A percentile compares a stretch with the other conserved stretches of the same genome.
phyloP scores from a whole-genome alignment of 768 basidiomycete species.

The Auricularia sp. region DNA sequence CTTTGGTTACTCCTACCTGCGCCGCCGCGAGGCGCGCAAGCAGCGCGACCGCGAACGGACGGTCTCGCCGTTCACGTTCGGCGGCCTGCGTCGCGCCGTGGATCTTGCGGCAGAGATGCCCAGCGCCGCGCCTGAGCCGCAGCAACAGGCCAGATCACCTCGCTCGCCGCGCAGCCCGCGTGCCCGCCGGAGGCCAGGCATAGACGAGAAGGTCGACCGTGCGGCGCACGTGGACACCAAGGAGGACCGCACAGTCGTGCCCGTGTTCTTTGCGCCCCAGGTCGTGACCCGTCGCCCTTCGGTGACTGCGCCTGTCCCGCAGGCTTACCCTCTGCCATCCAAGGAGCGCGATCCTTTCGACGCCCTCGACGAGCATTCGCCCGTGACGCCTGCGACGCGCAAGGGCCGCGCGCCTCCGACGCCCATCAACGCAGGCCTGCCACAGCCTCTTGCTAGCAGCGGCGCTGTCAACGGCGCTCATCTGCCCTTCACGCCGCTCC shows the following conservation, averaged over 20 bases:
- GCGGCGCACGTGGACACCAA: not conserved
- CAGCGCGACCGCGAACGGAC: not conserved
- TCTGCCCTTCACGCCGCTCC: slow-evolving; percentile 1
- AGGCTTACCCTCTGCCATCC: not conserved
- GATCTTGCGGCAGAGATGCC: not conserved
- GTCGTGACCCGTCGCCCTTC: not conserved
- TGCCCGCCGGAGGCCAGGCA: not conserved
- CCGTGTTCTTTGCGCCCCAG: not conserved
- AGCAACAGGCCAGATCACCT: not conserved
- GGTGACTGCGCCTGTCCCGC: not conserved
- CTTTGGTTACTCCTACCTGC: not conserved
- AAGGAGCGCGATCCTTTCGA: not conserved
- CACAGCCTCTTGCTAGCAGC: not conserved
- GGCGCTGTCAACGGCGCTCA: not conserved
- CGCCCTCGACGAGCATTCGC: not conserved
- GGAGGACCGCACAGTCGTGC: not conserved
- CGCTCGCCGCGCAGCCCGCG: not conserved
- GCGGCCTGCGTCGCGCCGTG: not conserved
- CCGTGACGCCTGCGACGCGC: not conserved
- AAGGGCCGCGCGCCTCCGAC: not conserved
- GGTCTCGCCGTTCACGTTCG: not conserved
- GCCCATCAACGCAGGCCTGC: not conserved
- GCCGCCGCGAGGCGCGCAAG: not conserved
- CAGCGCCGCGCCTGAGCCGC: not conserved
- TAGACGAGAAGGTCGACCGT: not conserved